A percentile compares a stretch with the other conserved stretches of the same genome.
Evolutionary conservation across 768 basidiomycete genomes (phyloP).

Genomic region (Trametes sanguinea): DNA sequence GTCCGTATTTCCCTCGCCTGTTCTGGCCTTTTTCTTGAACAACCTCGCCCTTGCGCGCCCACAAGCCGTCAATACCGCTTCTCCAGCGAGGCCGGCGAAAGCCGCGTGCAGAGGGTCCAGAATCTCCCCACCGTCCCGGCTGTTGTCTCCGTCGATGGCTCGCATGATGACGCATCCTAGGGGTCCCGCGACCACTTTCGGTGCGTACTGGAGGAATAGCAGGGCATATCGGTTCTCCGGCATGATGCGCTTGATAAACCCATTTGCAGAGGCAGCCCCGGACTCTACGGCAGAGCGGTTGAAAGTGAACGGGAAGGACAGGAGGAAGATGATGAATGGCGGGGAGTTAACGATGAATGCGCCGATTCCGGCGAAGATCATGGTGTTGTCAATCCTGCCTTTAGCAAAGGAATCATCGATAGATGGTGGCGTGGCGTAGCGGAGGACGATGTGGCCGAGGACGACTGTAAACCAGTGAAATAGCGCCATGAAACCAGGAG

Average conservation of each 20-base stretch:
- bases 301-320: conserved; percentile 16
- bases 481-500: conserved; percentile 7
- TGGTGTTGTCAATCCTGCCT: conserved; percentile 4
- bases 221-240: conserved; percentile 2
- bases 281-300: conserved; percentile 13
- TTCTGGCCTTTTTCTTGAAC: neutral
- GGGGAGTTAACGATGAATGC: conserved; percentile 15
- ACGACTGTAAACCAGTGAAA: conserved; percentile 15
- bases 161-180: conserved; percentile 9
- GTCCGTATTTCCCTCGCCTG: no score
- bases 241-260: conserved; percentile 16
- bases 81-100: conserved; percentile 3
- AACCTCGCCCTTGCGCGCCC: neutral
- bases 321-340: conserved; percentile 12
- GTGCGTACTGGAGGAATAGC: conserved; percentile 12
- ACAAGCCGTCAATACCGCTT: conserved; percentile 1
- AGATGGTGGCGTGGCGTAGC: neutral
- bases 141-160: neutral
- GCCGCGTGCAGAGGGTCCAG: conserved; percentile 9
- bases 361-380: conserved; percentile 13
- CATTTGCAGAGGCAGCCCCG: conserved; percentile 8
- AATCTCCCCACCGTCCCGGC: neutral
- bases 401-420: neutral
- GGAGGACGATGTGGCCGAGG: conserved; percentile 14
- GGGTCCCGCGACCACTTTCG: conserved; percentile 4